A percentile compares a stretch with the other conserved stretches of the same genome.
Conservation (phyloP, 371 early-diverging fungal genomes). For the Circinella umbellata region DNA sequence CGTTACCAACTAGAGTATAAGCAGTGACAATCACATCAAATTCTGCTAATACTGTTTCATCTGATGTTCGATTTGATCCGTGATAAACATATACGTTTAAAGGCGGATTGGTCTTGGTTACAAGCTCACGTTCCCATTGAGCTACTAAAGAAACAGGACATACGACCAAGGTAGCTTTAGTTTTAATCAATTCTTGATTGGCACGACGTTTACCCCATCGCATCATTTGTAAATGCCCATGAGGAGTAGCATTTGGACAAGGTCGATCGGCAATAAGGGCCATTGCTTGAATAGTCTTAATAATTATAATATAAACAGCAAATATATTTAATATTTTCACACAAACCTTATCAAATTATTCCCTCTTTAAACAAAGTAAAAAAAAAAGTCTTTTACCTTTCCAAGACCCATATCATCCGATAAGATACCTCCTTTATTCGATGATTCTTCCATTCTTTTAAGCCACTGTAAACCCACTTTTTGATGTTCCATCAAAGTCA, state of each 20-base stretch:
- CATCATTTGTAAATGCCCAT: slow-evolving; percentile 3
- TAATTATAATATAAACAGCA: not conserved
- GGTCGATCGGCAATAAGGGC: slow-evolving; percentile 68
- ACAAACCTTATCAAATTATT: not conserved
- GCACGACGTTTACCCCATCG: slow-evolving; percentile 11
- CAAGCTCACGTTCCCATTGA: slow-evolving; percentile 71
- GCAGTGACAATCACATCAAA: slow-evolving; percentile 54
- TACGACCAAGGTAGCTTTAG: slow-evolving; percentile 61
- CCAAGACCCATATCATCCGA: slow-evolving; percentile 75
- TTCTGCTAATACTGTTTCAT: slow-evolving; percentile 36
- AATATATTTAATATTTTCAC: no score
- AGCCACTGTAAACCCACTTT: slow-evolving; percentile 71
- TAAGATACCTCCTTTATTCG: slow-evolving; percentile 72
- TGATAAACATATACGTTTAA: slow-evolving; percentile 65
- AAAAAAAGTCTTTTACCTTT: slow-evolving; percentile 25
- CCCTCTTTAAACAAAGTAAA: not conserved
- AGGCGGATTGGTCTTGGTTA: slow-evolving; percentile 47
- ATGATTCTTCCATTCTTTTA: slow-evolving; percentile 51
- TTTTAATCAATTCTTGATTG: slow-evolving; percentile 1
- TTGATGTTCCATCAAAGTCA: slow-evolving; percentile 65
- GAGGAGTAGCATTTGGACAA: slow-evolving; percentile 22
- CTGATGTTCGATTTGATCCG: slow-evolving; percentile 38
- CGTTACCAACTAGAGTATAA: slow-evolving; percentile 32
- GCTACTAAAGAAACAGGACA: slow-evolving; percentile 65
- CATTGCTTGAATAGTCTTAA: slow-evolving; percentile 79